Base-by-base conservation (phyloP, 176 grass and related monocot species). In the Paspalum vaginatum region DNA sequence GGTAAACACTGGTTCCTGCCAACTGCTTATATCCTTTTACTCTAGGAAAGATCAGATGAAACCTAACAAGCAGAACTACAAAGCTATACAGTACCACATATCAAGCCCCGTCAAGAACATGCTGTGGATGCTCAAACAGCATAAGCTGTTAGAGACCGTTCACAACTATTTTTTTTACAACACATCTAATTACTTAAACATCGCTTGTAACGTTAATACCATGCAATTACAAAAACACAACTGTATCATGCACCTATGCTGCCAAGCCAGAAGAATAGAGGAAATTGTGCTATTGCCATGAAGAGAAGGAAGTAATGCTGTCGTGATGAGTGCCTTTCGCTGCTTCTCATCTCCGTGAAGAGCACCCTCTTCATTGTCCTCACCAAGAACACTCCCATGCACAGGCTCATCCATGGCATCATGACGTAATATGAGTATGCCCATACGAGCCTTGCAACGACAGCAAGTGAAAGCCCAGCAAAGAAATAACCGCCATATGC, bases 291-390 rank as follows among this genome's bases (percentile, higher is more conserved):
- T 41, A 93, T 74, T 20, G 88, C 95, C 85, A 94, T 86, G 66
- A 98, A 89, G 46, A 94, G 90, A 50, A 94, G 75, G 65, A 98
- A 87, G 56, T 89, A 98, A 60, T 98, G 90, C 52, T 98, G 89
- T 43, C 95, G 43, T 3, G 87, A 83, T 0, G 89, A 92, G 72
- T 77, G 91, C 64, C 85, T 90, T 64, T 94, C 89, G 5, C 91
- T 94, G 76, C 80, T 92, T 55, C 85, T 92, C 60, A 75, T 84
- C 68, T 94, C 92, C 0, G 85, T 80, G 37, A 92, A 94, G 15
- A 98, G 70, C 47, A 98, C 87, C 81, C 95, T 62, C 84, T 92
- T 98, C 83, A 91, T 94, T 22, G 95, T 98, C 76, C 91, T 93
- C 78, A 93, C 88, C 68, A 98, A 40, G 38, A 98, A 98, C 41